Conservation (phyloP, 2,329 filamentous ascomycete species). For the Decorospora gaudefroyi region DNA sequence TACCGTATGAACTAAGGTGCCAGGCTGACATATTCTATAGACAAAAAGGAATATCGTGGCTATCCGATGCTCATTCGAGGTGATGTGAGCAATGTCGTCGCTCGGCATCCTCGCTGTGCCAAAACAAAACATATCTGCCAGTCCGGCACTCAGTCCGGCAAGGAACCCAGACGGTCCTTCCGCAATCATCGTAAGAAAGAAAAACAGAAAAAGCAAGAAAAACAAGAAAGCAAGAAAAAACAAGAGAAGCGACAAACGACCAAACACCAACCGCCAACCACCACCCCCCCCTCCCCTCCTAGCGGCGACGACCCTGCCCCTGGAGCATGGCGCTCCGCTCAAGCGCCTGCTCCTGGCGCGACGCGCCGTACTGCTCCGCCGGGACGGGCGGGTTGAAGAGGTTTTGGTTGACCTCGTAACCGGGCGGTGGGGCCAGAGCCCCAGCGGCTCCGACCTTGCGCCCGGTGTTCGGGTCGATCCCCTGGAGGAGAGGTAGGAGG, state of each 20-base stretch:
- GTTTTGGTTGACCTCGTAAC: background rate
- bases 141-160: background rate
- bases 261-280: too few relatives aligned
- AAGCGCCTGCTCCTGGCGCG: constrained; percentile 28
- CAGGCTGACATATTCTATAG: background rate
- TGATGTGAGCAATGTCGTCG: background rate
- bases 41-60: background rate
- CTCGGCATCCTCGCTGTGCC: too few relatives aligned
- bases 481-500: constrained; percentile 25
- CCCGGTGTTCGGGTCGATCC: constrained; percentile 23
- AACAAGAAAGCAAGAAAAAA: too few relatives aligned
- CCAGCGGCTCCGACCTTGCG: background rate
- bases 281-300: background rate
- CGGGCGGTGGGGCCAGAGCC: background rate
- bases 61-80: constrained; percentile 2
- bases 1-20: too few relatives aligned
- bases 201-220: background rate
- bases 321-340: constrained; percentile 17
- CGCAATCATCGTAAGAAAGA: background rate
- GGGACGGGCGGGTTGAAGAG: too few relatives aligned
- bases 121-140: background rate
- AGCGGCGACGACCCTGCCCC: constrained; percentile 12
- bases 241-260: too few relatives aligned
- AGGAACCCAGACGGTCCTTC: background rate
- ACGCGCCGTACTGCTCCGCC: too few relatives aligned